phyloP scores from a whole-genome alignment of 192 early-diverging fungal genomes.

The Coemansia pectinata region DNA sequence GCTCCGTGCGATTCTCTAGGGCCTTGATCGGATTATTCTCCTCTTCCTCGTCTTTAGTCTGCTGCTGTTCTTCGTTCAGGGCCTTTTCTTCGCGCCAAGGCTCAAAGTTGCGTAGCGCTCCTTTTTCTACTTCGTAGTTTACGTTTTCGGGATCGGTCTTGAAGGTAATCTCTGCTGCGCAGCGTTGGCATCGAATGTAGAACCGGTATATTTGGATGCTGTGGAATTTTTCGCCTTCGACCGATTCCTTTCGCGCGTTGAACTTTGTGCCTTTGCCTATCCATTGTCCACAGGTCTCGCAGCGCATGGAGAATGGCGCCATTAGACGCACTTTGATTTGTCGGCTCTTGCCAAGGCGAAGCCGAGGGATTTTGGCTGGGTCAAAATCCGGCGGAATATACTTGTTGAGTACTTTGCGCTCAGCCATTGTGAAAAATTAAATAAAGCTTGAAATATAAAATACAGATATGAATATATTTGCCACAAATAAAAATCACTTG shows the following conservation, averaged over 20 bases:
- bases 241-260: slow-evolving; percentile 92
- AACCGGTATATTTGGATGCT: slow-evolving; percentile 77
- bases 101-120: slow-evolving; percentile 93
- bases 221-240: slow-evolving; percentile 58
- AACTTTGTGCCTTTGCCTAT: slow-evolving; percentile 98
- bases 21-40: slow-evolving; percentile 94
- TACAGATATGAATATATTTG: background rate
- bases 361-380: slow-evolving; percentile 86
- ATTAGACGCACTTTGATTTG: slow-evolving; percentile 98
- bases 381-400: slow-evolving; percentile 98
- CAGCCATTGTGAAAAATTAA: slow-evolving; percentile 62
- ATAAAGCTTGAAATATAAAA: background rate
- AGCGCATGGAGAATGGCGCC: slow-evolving; percentile 99
- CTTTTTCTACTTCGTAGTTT: slow-evolving; percentile 93
- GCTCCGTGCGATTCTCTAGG: slow-evolving; percentile 90
- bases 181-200: slow-evolving; percentile 89
- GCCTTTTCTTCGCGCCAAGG: slow-evolving; percentile 80
- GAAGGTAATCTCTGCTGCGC: slow-evolving; percentile 96
- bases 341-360: slow-evolving; percentile 76
- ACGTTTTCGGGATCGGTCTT: slow-evolving; percentile 96
- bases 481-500: background rate
- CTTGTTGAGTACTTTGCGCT: slow-evolving; percentile 95
- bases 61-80: slow-evolving; percentile 58
- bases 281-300: slow-evolving; percentile 93
- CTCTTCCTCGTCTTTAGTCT: slow-evolving; percentile 73